A percentile compares a stretch with the other conserved stretches of the same genome.
Conservation (phyloP, 257 asterid species). For the Petrea volubilis region DNA sequence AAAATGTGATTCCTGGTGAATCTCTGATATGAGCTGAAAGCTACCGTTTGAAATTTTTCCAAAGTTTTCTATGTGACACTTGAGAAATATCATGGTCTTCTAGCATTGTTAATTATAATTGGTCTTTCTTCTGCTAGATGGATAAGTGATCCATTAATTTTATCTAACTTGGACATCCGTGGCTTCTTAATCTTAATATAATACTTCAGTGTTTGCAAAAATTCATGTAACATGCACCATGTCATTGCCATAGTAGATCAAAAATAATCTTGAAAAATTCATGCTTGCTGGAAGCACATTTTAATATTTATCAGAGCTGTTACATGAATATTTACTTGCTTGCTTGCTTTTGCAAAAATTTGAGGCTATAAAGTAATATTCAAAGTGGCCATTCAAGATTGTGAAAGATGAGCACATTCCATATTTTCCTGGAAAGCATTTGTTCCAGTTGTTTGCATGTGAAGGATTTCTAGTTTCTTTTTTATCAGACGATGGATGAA, state of each 20-base stretch:
- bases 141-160: neutral
- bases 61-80: neutral
- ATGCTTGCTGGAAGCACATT: too few species aligned
- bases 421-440: neutral
- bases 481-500: slow-evolving; percentile 76
- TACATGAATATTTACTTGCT: slow-evolving; percentile 6
- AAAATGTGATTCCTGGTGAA: neutral
- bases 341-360: slow-evolving; percentile 13
- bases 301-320: neutral
- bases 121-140: neutral
- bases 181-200: neutral
- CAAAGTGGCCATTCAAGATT: slow-evolving; percentile 1
- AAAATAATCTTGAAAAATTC: neutral
- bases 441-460: slow-evolving; percentile 7
- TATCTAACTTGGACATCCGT: too few species aligned
- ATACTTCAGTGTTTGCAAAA: neutral
- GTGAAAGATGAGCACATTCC: slow-evolving; percentile 11
- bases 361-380: slow-evolving; percentile 4
- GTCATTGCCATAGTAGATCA: neutral
- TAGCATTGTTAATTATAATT: neutral
- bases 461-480: slow-evolving; percentile 22
- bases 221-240: neutral
- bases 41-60: neutral
- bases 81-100: slow-evolving; percentile 1
- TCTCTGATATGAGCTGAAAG: slow-evolving; percentile 3